A percentile compares a stretch with the other conserved stretches of the same genome.
phyloP scores from a whole-genome alignment of 257 asterid species.

The Ligustrum vulgare region DNA sequence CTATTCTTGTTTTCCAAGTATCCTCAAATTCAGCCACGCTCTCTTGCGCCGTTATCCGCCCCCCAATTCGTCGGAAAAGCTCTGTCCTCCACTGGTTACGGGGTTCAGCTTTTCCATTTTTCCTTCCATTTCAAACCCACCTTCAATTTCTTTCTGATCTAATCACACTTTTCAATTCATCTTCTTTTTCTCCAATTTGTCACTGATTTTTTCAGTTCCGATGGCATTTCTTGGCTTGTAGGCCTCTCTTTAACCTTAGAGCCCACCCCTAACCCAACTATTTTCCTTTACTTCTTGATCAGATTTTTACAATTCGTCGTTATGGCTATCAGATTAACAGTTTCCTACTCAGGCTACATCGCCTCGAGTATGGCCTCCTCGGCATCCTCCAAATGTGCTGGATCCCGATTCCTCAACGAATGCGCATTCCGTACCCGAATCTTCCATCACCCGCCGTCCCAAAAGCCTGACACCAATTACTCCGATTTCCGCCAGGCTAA shows the following conservation, averaged over 20 bases:
- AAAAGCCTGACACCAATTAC: slow-evolving; percentile 43
- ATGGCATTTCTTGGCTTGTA: slow-evolving; percentile 29
- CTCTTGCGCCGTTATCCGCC: neutral
- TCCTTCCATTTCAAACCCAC: neutral
- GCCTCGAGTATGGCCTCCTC: slow-evolving; percentile 62
- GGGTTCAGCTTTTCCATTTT: slow-evolving; percentile 18
- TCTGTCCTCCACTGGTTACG: slow-evolving; percentile 23
- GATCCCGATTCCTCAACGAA: slow-evolving; percentile 60
- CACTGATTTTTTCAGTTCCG: slow-evolving; percentile 22
- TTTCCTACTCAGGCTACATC: slow-evolving; percentile 69
- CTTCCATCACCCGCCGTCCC: slow-evolving; percentile 40
- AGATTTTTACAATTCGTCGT: slow-evolving; percentile 31
- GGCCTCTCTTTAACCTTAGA: slow-evolving; percentile 25
- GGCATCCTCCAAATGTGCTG: slow-evolving; percentile 48
- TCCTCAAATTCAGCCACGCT: neutral
- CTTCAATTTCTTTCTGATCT: neutral
- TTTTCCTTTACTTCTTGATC: slow-evolving; percentile 37
- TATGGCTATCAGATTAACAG: slow-evolving; percentile 90
- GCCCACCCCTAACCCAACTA: slow-evolving; percentile 19
- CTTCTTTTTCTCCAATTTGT: slow-evolving; percentile 18
- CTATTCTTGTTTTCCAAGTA: slow-evolving; percentile 4
- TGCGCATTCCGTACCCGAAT: slow-evolving; percentile 38
- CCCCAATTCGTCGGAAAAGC: slow-evolving; percentile 21
- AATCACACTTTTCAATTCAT: slow-evolving; percentile 23
- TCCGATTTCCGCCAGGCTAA: slow-evolving; percentile 39